Evolutionary conservation across 345 rosid species (phyloP).

Genomic region (Moricandia moricandioides): DNA sequence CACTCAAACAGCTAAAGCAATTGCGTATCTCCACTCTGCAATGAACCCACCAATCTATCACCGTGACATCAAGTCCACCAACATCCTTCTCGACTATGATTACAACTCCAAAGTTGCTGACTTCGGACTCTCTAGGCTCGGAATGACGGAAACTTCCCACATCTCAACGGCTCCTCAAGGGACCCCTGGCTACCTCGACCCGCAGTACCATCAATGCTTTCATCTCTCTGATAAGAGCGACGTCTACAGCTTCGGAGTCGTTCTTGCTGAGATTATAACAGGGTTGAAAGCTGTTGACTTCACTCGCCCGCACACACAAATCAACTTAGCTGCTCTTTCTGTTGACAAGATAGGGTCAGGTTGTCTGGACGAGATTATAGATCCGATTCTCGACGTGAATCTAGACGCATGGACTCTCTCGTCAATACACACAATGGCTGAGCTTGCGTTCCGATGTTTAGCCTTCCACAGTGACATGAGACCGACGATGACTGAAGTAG

Average conservation of each 20-base stretch:
- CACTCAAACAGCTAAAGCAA: slow-evolving; percentile 81
- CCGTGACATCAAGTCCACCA: slow-evolving; percentile 89
- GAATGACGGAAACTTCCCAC: slow-evolving; percentile 70
- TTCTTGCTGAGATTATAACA: slow-evolving; percentile 87
- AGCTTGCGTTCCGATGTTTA: slow-evolving; percentile 87
- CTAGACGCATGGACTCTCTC: slow-evolving; percentile 89
- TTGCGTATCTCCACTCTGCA: slow-evolving; percentile 84
- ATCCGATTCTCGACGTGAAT: slow-evolving; percentile 61
- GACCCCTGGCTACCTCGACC: slow-evolving; percentile 86
- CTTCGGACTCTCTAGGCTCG: slow-evolving; percentile 91
- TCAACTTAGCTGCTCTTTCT: slow-evolving; percentile 84
- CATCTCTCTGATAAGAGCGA: slow-evolving; percentile 83
- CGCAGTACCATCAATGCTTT: slow-evolving; percentile 73
- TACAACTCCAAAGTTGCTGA: slow-evolving; percentile 92
- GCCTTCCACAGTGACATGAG: slow-evolving; percentile 87
- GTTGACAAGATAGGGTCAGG: slow-evolving; percentile 86
- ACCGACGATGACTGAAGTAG: slow-evolving; percentile 92
- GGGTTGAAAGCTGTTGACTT: slow-evolving; percentile 87
- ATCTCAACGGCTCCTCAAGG: slow-evolving; percentile 94
- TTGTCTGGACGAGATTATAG: slow-evolving; percentile 80
- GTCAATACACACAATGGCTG: slow-evolving; percentile 72
- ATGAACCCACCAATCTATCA: slow-evolving; percentile 90
- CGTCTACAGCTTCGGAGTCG: slow-evolving; percentile 95
- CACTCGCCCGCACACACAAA: slow-evolving; percentile 73
- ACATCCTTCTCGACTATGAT: slow-evolving; percentile 73